Conservation (phyloP, 2,329 filamentous ascomycete genomes). For the Arthrobotrys conoides region DNA sequence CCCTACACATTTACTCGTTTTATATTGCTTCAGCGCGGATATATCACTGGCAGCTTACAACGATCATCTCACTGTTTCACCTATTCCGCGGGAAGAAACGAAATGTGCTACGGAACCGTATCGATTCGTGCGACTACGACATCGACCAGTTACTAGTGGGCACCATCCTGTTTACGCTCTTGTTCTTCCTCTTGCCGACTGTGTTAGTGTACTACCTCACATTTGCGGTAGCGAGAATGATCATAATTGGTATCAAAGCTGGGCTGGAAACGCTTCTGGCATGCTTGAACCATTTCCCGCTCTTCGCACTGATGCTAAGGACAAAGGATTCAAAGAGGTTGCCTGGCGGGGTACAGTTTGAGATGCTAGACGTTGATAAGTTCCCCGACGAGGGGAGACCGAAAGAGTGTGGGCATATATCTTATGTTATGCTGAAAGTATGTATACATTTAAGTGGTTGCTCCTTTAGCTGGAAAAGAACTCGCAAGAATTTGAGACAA, state of each 20-base stretch:
- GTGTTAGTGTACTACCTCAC: conserved; percentile 97
- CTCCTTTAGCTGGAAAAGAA: conserved; percentile 8
- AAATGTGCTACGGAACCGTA: conserved; percentile 95
- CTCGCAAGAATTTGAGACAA: conserved; percentile 8
- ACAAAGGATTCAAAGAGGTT: conserved; percentile 92
- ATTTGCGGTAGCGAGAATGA: conserved; percentile 93
- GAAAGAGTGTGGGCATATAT: conserved; percentile 73
- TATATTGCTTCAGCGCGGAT: conserved; percentile 97
- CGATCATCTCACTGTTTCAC: conserved; percentile 97
- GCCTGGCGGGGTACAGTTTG: conserved; percentile 72
- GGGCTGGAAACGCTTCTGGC: conserved; percentile 91
- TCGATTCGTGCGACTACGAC: conserved; percentile 98
- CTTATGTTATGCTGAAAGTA: conserved; percentile 89
- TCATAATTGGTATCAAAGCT: conserved; percentile 93
- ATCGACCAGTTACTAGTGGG: conserved; percentile 95
- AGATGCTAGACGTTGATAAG: conserved; percentile 45
- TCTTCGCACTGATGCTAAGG: conserved; percentile 96
- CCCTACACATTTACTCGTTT: conserved; percentile 97
- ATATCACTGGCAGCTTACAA: conserved; percentile 98
- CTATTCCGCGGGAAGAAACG: conserved; percentile 98
- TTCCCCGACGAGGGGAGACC: conserved; percentile 30
- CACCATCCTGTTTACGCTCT: conserved; percentile 93
- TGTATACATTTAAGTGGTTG: conserved; percentile 51
- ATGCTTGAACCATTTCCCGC: conserved; percentile 95
- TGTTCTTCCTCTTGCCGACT: conserved; percentile 94